Evolutionary conservation across 768 basidiomycete species (phyloP), one percentile per base, ranked within the genome.

Genomic region (Trametes punicea): DNA sequence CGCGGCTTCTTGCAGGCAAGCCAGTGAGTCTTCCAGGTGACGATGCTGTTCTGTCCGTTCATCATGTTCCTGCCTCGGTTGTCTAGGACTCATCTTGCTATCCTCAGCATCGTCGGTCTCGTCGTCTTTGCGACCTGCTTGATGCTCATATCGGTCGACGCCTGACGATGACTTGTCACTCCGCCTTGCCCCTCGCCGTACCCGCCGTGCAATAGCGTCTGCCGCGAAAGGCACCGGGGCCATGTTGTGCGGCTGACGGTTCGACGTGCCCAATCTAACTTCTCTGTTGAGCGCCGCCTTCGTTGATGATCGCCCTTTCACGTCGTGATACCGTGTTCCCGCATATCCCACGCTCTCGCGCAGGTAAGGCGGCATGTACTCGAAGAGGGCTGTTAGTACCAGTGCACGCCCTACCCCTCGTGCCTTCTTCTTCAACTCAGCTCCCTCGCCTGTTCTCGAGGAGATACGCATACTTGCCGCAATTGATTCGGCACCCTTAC

Each of bases 1-100:
- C 77, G 80, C 58, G 84, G 85, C 1, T 88, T 89, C 65, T 66
- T 88, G 34, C 72, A 70, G 27, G 79, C 77, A 15, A 75, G 79
- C 25, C 84, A 81, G 88, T 77, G 59, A 65, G 72, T 84, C 36
- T 42, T 49, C 62, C 44, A 36, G 25, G 33, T 41, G 39, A 39
- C 31, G 45, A 20, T 20, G 9, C 13, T 41, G 44, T 20, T n/a
- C 44, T 4, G n/a, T 20, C 50, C 55, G 45, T 58, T 55, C 25
- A 46, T 40, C 25, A 5, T 15, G 34, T 36, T n/a, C n/a, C 30
- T 15, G 20, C 30, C 38, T n/a, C 40, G 20, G 42, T 13, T 27
- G 13, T 21, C 16, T 44, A 72, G 71, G 29, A 60, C 63, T 9
- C 71, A 71, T 56, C 55, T 69, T n/a, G 42, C 57, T n/a, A 55